phyloP scores from a whole-genome alignment of 176 grass and related monocot species.

The Coix lacrymajobi region DNA sequence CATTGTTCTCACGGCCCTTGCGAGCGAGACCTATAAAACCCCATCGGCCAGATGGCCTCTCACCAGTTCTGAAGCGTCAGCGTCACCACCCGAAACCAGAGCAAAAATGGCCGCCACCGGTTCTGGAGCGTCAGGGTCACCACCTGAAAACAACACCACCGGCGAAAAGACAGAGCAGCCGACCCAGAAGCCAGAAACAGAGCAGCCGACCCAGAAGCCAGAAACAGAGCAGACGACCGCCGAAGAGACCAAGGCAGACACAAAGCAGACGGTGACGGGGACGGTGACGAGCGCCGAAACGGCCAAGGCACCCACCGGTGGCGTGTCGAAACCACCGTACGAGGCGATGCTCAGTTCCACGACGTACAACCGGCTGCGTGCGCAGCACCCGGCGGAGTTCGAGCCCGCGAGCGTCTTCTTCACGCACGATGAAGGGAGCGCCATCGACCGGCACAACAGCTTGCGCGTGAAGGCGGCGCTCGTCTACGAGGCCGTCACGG shows the following conservation, averaged over 20 bases:
- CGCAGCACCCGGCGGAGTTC: constrained; percentile 26
- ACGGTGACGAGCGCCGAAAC: no score
- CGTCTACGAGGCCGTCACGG: constrained; percentile 37
- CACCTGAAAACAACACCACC: no score
- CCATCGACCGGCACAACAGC: constrained; percentile 35
- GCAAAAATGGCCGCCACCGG: no score
- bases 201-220: no score
- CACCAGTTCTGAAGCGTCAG: background rate
- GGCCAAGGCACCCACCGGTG: background rate
- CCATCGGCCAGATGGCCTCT: background rate
- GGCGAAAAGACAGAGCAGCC: no score
- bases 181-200: no score
- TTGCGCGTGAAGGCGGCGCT: constrained; percentile 44
- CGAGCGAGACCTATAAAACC: constrained; percentile 20
- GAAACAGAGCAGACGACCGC: no score
- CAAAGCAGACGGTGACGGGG: no score
- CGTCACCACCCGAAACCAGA: background rate
- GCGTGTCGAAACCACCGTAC: background rate
- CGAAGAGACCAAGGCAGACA: no score
- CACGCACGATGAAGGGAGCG: background rate
- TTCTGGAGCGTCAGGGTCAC: no score
- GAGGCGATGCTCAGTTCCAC: background rate
- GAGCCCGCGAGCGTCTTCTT: constrained; percentile 30
- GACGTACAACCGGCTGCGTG: constrained; percentile 21
- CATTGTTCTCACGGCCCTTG: background rate